phyloP scores from a whole-genome alignment of 78 protist genomes.

The Pelomyxa schiedti region DNA sequence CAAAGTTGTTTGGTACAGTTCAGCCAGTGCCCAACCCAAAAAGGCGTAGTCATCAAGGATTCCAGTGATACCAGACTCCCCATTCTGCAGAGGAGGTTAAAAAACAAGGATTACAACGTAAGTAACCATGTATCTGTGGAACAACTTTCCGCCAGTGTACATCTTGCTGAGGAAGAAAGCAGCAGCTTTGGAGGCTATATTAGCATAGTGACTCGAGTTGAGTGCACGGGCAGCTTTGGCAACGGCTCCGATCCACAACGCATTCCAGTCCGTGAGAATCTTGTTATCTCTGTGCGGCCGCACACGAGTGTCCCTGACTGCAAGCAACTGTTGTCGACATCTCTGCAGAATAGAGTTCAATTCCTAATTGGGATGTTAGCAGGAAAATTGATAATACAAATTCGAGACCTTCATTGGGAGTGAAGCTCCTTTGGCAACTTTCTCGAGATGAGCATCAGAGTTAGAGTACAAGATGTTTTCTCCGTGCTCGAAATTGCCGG shows the following conservation, averaged over 20 bases:
- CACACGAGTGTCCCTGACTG: background rate
- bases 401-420: no score
- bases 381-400: no score
- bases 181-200: no score
- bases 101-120: no score
- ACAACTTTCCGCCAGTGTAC: no score
- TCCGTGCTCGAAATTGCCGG: background rate
- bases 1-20: slow-evolving; percentile 13
- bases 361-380: no score
- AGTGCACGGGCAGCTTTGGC: slow-evolving; percentile 9
- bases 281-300: slow-evolving; percentile 23
- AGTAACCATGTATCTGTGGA: no score
- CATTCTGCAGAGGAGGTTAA: background rate
- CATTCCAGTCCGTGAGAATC: slow-evolving; percentile 19
- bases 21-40: slow-evolving; percentile 19
- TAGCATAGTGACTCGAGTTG: no score
- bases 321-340: background rate
- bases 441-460: background rate
- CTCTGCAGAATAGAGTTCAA: background rate
- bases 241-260: slow-evolving; percentile 10
- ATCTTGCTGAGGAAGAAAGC: no score
- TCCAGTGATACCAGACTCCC: background rate
- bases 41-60: slow-evolving; percentile 18
- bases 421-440: background rate
- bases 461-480: no score